Evolutionary conservation across 139 green algal species (phyloP).

Genomic region (Diplosphaera chodatii): DNA sequence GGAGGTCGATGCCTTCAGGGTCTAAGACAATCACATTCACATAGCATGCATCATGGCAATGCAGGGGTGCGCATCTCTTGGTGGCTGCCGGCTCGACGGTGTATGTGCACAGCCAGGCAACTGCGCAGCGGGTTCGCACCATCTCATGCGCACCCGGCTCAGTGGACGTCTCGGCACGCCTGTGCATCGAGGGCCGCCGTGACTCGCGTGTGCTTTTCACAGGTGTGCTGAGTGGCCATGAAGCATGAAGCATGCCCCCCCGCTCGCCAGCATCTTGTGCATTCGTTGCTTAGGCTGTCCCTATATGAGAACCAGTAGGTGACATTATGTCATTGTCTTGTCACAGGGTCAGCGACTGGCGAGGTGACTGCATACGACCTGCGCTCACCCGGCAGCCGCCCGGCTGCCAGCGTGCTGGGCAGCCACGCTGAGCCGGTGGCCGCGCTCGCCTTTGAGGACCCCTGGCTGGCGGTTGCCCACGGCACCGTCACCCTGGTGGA

Average conservation of each 20-base stretch:
- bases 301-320: no score
- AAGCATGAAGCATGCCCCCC: no score
- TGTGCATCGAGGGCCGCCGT: conserved; percentile 39
- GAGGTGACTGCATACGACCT: conserved; percentile 51
- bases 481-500: conserved; percentile 21
- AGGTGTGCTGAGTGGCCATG: no score
- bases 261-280: no score
- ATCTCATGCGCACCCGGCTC: neutral
- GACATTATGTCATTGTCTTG: no score
- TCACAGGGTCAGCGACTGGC: conserved; percentile 26
- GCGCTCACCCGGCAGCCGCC: conserved; percentile 1
- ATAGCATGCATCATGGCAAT: neutral
- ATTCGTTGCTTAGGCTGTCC: no score
- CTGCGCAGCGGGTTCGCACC: neutral
- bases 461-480: conserved; percentile 44
- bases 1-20: no score
- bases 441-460: conserved; percentile 39
- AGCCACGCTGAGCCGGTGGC: neutral
- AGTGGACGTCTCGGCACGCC: neutral
- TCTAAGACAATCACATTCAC: no score
- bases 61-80: conserved; percentile 7
- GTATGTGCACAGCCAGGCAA: conserved; percentile 6
- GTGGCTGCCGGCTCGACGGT: conserved; percentile 3
- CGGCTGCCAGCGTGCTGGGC: neutral
- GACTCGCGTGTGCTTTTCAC: conserved; percentile 46